Evolutionary conservation across 345 rosid species (phyloP), one percentile per base, ranked within the genome.

Genomic region (Erodium maritimum): DNA sequence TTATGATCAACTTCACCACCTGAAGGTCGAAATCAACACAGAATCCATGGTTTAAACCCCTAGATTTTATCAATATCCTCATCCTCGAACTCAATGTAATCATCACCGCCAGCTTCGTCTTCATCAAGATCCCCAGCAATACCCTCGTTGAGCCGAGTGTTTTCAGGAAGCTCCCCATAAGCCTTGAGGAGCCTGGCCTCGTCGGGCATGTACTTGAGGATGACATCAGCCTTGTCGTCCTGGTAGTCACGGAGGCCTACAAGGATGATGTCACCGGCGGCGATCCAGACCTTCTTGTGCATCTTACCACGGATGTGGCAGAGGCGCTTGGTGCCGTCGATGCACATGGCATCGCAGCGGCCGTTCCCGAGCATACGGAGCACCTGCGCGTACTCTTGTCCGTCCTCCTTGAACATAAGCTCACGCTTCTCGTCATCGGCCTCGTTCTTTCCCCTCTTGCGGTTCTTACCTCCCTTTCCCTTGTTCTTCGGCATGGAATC

Each of bases 251-350:
- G 72, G 65, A 78, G 77, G 17, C 79, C 77, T 0, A 78, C 79
- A 4, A 78, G 79, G 18, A 78, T 75, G 23, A 78, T 72, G 53
- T 78, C 82, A 7, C 77, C 79, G 5, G 75, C 77, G 9, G 75
- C 77, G n/a, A 78, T 75, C 82, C 82, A 78, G 18, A 78, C 82
- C 66, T 78, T 78, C 73, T 78, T 75, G 67, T 75, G 82, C 82
- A 78, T 78, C 82, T 78, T 75, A 5, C 82, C 82, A 6, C 82
- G 68, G 53, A 78, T 78, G 64, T 78, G 82, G 57, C 82, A 75
- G 56, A 78, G 73, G 1, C 82, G 79, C 71, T 75, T 78, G 55
- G 68, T 64, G 17, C 79, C 79, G 50, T 78, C 82, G 22, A 78
- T 75, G 67, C 82, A 78, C 73, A 50, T 69, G 56, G 82, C 82